Evolutionary conservation across 129 eudicot genomes (phyloP).

Genomic region (Mikania micrantha): DNA sequence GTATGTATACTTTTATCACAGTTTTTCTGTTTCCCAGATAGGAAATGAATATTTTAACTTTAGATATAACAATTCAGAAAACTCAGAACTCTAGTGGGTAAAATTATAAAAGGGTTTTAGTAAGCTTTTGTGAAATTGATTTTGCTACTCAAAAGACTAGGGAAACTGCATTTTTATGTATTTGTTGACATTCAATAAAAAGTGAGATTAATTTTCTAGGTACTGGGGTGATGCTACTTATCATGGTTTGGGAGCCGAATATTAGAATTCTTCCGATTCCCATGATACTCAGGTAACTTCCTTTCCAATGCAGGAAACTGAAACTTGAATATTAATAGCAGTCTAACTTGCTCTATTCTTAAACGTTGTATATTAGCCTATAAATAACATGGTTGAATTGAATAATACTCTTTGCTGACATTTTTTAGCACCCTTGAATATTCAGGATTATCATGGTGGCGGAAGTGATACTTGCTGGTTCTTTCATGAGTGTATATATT

Average conservation of each 20-base stretch:
- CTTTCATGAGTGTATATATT: conserved; percentile 68
- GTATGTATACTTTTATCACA: conserved; percentile 31
- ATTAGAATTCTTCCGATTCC: conserved; percentile 56
- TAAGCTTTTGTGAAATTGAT: not conserved
- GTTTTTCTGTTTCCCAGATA: not conserved
- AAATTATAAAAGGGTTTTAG: not conserved
- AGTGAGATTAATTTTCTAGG: conserved; percentile 33
- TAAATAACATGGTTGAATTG: not conserved
- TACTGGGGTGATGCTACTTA: conserved; percentile 86
- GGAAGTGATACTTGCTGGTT: conserved; percentile 81
- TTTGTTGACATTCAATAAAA: not conserved
- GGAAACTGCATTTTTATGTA: not conserved
- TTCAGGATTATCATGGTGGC: conserved; percentile 89
- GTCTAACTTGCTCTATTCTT: not conserved
- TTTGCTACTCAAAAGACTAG: conserved; percentile 1
- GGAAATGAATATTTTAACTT: not conserved
- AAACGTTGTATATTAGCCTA: not conserved
- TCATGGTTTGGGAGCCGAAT: conserved; percentile 79
- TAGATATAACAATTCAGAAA: not conserved
- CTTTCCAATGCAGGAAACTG: not conserved
- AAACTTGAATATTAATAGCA: not conserved
- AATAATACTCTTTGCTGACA: not conserved
- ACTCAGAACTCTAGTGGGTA: not conserved
- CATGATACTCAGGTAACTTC: conserved; percentile 55
- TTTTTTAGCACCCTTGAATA: conserved; percentile 16